Conservation (phyloP, 2,329 filamentous ascomycete genomes). For the Tricladium varicosporioides region DNA sequence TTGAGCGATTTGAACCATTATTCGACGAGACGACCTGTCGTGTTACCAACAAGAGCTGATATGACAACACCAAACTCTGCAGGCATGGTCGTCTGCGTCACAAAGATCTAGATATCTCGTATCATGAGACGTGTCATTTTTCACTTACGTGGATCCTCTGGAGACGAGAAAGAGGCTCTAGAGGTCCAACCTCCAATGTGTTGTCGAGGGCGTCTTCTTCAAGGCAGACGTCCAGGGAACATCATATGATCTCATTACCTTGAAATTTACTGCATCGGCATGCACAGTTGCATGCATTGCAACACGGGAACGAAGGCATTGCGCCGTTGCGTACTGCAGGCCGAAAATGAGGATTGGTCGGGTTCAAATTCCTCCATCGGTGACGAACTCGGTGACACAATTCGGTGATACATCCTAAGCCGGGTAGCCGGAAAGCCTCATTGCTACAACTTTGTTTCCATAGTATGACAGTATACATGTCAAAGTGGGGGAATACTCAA, state of each 20-base stretch:
- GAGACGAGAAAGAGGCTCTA: constrained; percentile 5
- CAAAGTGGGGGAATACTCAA: too few species aligned
- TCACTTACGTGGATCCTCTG: constrained; percentile 10
- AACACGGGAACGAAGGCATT: background rate
- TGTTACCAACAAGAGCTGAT: constrained; percentile 2
- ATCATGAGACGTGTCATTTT: constrained; percentile 21
- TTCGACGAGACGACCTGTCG: background rate
- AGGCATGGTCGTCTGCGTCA: constrained; percentile 6
- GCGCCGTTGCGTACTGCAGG: background rate
- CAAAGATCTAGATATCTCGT: constrained; percentile 19
- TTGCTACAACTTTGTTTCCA: too few species aligned
- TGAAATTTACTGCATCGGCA: background rate
- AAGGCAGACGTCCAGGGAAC: background rate
- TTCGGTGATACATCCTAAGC: too few species aligned
- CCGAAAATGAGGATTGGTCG: background rate
- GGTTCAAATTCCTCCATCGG: background rate
- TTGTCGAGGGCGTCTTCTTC: background rate
- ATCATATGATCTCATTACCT: background rate
- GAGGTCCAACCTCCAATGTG: background rate
- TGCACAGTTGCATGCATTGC: background rate
- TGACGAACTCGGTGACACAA: background rate
- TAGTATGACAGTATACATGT: too few species aligned
- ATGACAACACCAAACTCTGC: constrained; percentile 5
- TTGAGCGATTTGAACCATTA: background rate
- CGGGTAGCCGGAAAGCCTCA: too few species aligned